phyloP scores from a whole-genome alignment of 768 basidiomycete species.

The Leccinum subgranulosum region DNA sequence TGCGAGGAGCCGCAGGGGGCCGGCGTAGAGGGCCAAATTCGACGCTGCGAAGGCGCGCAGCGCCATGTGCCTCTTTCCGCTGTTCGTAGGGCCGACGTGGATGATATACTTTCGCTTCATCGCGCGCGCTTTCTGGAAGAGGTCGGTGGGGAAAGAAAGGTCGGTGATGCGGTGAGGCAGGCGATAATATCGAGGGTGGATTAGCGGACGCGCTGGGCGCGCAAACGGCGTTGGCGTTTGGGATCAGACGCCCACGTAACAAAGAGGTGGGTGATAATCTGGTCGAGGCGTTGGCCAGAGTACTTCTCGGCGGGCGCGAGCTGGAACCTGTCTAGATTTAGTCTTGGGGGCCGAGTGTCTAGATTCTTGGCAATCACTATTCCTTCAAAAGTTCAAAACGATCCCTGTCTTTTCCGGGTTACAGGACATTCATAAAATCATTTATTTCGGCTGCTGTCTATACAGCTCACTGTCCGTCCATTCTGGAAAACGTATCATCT shows the following conservation, averaged over 20 bases:
- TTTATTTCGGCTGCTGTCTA: no score
- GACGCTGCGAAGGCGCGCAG: slow-evolving; percentile 83
- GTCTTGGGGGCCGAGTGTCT: slow-evolving; percentile 23
- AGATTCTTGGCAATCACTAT: no score
- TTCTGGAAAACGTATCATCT: no score
- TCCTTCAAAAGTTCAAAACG: no score
- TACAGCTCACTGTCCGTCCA: no score
- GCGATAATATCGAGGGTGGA: slow-evolving; percentile 39
- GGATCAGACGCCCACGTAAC: slow-evolving; percentile 53
- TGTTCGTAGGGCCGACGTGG: slow-evolving; percentile 98
- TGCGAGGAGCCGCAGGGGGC: slow-evolving; percentile 87
- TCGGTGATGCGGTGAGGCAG: slow-evolving; percentile 39
- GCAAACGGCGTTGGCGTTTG: slow-evolving; percentile 22
- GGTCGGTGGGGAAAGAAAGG: slow-evolving; percentile 46
- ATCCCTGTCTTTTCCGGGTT: no score
- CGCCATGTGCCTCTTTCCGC: slow-evolving; percentile 94
- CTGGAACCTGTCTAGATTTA: slow-evolving; percentile 43
- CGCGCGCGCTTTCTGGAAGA: slow-evolving; percentile 42
- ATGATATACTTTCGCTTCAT: slow-evolving; percentile 71
- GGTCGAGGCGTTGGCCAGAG: slow-evolving; percentile 36
- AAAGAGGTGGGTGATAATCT: slow-evolving; percentile 50
- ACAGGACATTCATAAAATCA: no score
- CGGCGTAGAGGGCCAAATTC: slow-evolving; percentile 75
- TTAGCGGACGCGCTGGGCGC: slow-evolving; percentile 22
- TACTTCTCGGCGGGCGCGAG: slow-evolving; percentile 30